Conservation (phyloP, 2,329 filamentous ascomycete genomes). For the Aspergillus persii region DNA sequence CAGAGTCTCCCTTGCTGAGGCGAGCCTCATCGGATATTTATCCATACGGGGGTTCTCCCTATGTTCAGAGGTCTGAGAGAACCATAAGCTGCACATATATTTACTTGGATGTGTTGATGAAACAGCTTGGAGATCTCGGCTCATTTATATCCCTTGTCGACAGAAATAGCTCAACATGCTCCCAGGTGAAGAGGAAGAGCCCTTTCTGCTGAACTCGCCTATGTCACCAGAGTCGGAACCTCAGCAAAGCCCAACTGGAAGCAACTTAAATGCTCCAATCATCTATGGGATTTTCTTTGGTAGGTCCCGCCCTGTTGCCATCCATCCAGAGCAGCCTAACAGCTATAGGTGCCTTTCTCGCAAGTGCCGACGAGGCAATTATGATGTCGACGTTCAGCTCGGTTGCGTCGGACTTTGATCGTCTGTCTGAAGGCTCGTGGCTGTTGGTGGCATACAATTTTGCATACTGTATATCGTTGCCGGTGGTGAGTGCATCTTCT, state of each 20-base stretch:
- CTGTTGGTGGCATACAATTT: slow-evolving; percentile 46
- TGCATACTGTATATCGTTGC: slow-evolving; percentile 42
- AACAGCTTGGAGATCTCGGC: no score
- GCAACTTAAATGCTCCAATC: background rate
- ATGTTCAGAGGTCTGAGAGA: no score
- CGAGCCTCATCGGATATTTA: no score
- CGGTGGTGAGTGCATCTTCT: slow-evolving; percentile 24
- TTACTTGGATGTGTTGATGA: no score
- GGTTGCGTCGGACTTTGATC: slow-evolving; percentile 47
- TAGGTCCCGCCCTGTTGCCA: background rate
- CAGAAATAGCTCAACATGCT: background rate
- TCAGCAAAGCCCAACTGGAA: background rate
- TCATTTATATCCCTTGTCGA: no score
- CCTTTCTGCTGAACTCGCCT: background rate
- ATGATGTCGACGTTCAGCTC: slow-evolving; percentile 63
- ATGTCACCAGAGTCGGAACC: background rate
- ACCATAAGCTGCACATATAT: no score
- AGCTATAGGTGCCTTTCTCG: slow-evolving; percentile 56
- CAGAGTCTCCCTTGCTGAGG: no score
- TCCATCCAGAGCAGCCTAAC: background rate
- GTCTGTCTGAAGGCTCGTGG: slow-evolving; percentile 43
- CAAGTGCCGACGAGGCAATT: slow-evolving; percentile 60
- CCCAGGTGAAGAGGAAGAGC: background rate
- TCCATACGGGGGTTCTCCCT: no score
- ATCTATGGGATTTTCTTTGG: background rate